A percentile compares a stretch with the other conserved stretches of the same genome.
Evolutionary conservation across 2,329 filamentous ascomycete species (phyloP).

Genomic region (Trichoderma pleuroti): DNA sequence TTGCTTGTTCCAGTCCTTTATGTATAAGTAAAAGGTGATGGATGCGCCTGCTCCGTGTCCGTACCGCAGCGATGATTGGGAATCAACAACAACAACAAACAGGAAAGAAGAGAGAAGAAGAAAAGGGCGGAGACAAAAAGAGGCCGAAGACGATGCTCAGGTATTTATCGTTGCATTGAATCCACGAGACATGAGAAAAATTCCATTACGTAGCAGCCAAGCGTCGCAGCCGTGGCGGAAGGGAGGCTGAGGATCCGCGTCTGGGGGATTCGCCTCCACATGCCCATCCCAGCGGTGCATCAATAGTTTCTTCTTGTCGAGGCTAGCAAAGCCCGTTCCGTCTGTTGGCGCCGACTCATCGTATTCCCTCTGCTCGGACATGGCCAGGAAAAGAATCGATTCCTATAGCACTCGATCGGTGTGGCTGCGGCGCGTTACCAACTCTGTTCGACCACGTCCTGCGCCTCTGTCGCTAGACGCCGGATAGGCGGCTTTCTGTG

Average conservation of each 20-base stretch:
- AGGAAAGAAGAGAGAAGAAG: not conserved
- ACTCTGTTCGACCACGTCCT: not conserved
- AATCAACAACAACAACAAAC: not conserved
- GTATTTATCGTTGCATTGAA: not conserved
- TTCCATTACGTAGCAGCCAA: constrained; percentile 15
- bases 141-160: not conserved
- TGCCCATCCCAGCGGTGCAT: not conserved
- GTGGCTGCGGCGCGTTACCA: constrained; percentile 11
- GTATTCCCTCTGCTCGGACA: not conserved
- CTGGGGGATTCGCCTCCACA: constrained; percentile 3
- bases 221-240: constrained; percentile 8
- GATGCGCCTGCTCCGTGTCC: not conserved
- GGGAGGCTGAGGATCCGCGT: constrained; percentile 8
- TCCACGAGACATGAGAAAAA: not conserved
- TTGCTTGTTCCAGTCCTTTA: too few relatives aligned
- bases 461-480: constrained; percentile 11
- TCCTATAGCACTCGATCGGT: not conserved
- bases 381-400: not conserved
- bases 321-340: not conserved
- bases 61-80: not conserved
- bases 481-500: constrained; percentile 14
- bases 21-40: too few relatives aligned
- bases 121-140: not conserved
- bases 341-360: not conserved
- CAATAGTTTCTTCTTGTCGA: not conserved